Evolutionary conservation across 1,284 basidiomycete species (phyloP), one percentile per base, ranked within the genome.

Genomic region (Apiotrichum laibachii): DNA sequence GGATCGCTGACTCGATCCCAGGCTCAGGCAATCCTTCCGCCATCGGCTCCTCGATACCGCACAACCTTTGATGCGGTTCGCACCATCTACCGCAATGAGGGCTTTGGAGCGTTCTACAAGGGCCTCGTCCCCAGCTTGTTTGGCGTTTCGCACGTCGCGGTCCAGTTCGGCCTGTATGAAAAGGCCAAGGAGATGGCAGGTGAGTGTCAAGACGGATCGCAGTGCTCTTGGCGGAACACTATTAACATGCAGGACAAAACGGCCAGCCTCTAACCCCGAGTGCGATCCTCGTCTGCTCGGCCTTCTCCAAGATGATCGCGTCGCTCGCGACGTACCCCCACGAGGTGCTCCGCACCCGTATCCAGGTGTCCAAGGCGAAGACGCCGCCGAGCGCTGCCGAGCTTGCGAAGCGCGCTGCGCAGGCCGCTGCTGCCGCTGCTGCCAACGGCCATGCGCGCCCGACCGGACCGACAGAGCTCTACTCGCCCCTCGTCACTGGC

Each of bases 151-250:
- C 93, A 97, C 71, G 92, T 97, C 54, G 92, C 90, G 15, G 90
- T 97, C 1, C 93, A 97, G 73, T 96, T 97, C 68, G 93, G 93
- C 19, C 79, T 97, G n/a, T 97, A 97, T 72, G 93, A 97, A 72
- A 84, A 88, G 68, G 83, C 94, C 59, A 97, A 96, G 80, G 69
- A 85, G 18, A 84, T 85, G 81, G 86, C 89, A 64, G 85, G 90
- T 92, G 77, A 79, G 89, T 62, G 7, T 16, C n/a, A n/a, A n/a
- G n/a, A n/a, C n/a, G n/a, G n/a, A n/a, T n/a, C n/a, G n/a, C n/a
- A n/a, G n/a, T n/a, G n/a, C n/a, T n/a, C n/a, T n/a, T n/a, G n/a
- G n/a, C n/a, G n/a, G n/a, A n/a, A n/a, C n/a, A n/a, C 26, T 3
- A 15, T 7, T 15, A 18, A n/a, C 19, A 7, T 19, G 19, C 64